These are phyloP conservation scores for Saturnispora hagleri DNA, from an alignment of 805 yeast genomes.

Conservation along the genomic window DNA sequence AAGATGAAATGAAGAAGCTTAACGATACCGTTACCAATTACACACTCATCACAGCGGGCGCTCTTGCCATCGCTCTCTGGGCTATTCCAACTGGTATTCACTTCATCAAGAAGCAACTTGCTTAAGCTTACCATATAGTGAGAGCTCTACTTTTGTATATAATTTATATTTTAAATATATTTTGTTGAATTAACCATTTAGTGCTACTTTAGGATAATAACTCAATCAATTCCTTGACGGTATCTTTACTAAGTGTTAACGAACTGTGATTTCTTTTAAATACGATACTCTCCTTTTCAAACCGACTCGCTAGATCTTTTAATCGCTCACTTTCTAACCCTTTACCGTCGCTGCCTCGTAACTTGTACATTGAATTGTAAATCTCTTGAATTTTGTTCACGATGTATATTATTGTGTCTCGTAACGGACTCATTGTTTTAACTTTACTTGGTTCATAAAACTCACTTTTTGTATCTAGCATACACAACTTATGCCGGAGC, in stretches of 20 bases:
- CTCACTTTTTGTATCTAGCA: constrained; percentile 9
- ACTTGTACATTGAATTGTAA: constrained; percentile 14
- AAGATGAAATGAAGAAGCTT: constrained; percentile 56
- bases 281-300: neutral
- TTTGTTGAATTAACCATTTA: neutral
- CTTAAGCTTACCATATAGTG: neutral
- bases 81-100: constrained; percentile 45
- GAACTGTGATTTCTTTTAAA: neutral
- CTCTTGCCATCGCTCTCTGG: constrained; percentile 60
- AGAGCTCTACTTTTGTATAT: neutral
- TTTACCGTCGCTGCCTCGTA: constrained; percentile 3
- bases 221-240: neutral
- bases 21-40: constrained; percentile 55
- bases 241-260: neutral
- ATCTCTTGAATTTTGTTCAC: constrained; percentile 17
- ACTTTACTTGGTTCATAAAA: constrained; percentile 2
- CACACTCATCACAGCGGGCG: constrained; percentile 51
- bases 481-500: constrained; percentile 10
- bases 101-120: constrained; percentile 34
- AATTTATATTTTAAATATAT: neutral
- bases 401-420: constrained; percentile 22
- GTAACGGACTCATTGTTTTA: constrained; percentile 19
- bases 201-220: neutral
- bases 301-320: neutral
- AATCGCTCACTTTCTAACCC: constrained; percentile 10